Evolutionary conservation across 139 green algal species (phyloP), one percentile per base, ranked within the genome.

Genomic region (Haematococcus lacustris): DNA sequence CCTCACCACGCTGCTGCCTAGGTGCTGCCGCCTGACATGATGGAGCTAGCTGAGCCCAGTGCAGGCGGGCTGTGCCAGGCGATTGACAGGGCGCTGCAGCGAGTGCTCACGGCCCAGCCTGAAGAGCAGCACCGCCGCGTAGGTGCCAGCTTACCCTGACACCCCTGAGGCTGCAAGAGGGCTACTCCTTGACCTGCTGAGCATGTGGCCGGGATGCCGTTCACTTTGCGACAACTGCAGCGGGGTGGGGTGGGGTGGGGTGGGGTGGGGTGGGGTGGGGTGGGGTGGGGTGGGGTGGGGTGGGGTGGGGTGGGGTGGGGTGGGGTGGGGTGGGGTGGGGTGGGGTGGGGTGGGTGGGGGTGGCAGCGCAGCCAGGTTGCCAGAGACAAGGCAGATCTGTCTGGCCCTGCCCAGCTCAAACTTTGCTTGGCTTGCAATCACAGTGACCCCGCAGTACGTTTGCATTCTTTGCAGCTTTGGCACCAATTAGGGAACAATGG

Each of bases 11-110:
- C 50, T 3, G 32, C 25, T 23, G 2, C 51, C 61, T 72, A 94
- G 89, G 93, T 98, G 57, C 83, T 98, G 32, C 94, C 94, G 0
- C 51, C 66, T 0, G 82, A 92, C 61, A 93, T 98, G 88, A 76
- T 97, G 51, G 60, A 96, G 51, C 81, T 98, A 38, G 85, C 89
- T 13, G 87, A 97, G 39, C 88, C 92, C 3, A 84, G 73, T 0
- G 81, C 88, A 6, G 82, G 87, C 13, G 86, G 81, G 0, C 40
- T 96, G 66, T 59, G 91, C 35, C 73, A 71, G 33, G 82, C 82
- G 26, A 30, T 96, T 28, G 59, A 78, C 57, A 21, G 25, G 28
- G 81, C 84, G 21, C 63, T 91, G 37, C 28, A 51, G 34, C 43
- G 57, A 3, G 62, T 85, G n/a, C 47, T 51, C 25, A 5, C 41